Evolutionary conservation across 768 basidiomycete species (phyloP).

Genomic region (Boletellus emodensis): DNA sequence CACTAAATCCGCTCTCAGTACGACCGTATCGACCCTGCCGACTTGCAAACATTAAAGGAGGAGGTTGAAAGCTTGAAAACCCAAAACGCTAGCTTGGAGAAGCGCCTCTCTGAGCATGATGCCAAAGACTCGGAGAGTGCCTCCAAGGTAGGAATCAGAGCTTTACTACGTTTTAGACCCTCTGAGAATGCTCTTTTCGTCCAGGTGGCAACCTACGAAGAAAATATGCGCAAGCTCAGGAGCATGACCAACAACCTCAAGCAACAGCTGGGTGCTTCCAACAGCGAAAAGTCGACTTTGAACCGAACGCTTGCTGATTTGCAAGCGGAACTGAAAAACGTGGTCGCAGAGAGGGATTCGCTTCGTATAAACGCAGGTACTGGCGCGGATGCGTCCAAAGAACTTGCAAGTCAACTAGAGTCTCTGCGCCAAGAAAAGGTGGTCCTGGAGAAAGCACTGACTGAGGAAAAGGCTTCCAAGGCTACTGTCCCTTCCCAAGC

Average conservation of each 20-base stretch:
- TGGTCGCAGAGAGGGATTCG: conserved; percentile 28
- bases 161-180: not conserved
- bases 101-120: conserved; percentile 27
- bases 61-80: conserved; percentile 56
- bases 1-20: conserved; percentile 44
- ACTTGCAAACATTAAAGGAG: conserved; percentile 74
- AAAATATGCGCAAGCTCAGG: conserved; percentile 36
- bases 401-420: conserved; percentile 34
- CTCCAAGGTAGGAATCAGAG: conserved; percentile 28
- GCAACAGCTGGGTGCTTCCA: conserved; percentile 22
- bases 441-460: conserved; percentile 36
- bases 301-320: conserved; percentile 25
- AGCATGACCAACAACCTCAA: conserved; percentile 24
- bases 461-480: conserved; percentile 34
- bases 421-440: conserved; percentile 37
- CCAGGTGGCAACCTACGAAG: conserved; percentile 44
- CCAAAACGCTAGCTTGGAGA: conserved; percentile 36
- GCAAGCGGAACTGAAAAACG: conserved; percentile 26
- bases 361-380: conserved; percentile 16
- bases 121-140: conserved; percentile 28
- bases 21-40: conserved; percentile 84
- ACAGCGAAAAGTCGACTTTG: conserved; percentile 28
- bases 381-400: conserved; percentile 23
- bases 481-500: conserved; percentile 8
- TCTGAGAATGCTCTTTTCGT: not conserved